A percentile compares a stretch with the other conserved stretches of the same genome.
phyloP scores from a whole-genome alignment of 495 filamentous ascomycete genomes.

The Neurospora discreta region DNA sequence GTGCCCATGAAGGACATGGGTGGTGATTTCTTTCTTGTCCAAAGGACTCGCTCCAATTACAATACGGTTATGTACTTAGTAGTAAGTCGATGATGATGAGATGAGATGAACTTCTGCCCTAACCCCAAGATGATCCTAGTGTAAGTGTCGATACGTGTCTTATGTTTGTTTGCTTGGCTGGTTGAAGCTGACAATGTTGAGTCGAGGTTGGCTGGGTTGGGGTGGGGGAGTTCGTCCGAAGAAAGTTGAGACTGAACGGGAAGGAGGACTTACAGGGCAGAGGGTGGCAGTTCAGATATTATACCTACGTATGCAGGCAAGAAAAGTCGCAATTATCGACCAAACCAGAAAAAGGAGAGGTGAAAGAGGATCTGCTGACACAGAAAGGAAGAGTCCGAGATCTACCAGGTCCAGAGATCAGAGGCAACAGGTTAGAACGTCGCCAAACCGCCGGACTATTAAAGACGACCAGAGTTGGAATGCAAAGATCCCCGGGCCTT shows the following conservation, averaged over 20 bases:
- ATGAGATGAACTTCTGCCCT: not conserved
- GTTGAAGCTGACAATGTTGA: not conserved
- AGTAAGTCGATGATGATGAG: not conserved
- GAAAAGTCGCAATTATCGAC: not conserved
- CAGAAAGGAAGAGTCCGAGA: not conserved
- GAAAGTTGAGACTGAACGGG: not conserved
- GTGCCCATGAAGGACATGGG: conserved; percentile 33
- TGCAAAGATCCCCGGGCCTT: not conserved
- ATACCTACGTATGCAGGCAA: not conserved
- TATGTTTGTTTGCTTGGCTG: not conserved
- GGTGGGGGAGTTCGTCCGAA: not conserved
- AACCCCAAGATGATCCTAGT: not conserved
- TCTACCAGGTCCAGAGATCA: not conserved
- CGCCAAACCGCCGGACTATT: not conserved
- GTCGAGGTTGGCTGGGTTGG: not conserved
- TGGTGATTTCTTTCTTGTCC: not conserved
- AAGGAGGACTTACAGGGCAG: not conserved
- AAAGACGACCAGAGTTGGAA: not conserved
- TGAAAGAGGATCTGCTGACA: not conserved
- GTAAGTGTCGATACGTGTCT: not conserved
- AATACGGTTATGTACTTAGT: not conserved
- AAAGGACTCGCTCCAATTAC: not conserved
- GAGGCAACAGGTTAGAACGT: not conserved
- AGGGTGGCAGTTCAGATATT: not conserved
- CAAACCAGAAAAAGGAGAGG: not conserved